Evolutionary conservation across 345 rosid species (phyloP).

Genomic region (Eucalyptus sideroxylon): DNA sequence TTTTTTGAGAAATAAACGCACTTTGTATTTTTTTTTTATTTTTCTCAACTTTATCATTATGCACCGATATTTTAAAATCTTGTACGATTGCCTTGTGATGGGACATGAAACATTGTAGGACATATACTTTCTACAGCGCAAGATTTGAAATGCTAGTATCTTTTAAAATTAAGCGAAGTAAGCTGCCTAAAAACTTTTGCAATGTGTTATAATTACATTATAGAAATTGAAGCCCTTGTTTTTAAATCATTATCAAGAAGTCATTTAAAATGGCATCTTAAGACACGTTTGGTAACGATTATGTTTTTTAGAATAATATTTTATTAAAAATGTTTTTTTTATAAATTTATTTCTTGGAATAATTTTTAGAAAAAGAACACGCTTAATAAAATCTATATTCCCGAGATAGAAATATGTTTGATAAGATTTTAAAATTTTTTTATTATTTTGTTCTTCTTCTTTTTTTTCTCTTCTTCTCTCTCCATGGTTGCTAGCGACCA

Average conservation of each 20-base stretch:
- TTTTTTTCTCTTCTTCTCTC: too few species aligned
- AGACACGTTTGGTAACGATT: too few species aligned
- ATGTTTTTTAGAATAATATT: too few species aligned
- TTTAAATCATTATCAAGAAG: background rate
- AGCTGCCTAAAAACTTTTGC: background rate
- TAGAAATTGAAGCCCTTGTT: background rate
- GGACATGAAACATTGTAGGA: background rate
- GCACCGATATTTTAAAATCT: rapidly evolving
- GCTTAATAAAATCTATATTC: rapidly evolving
- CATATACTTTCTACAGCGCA: background rate
- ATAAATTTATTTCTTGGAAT: rapidly evolving
- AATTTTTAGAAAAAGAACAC: rapidly evolving
- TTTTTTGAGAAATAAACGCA: rapidly evolving
- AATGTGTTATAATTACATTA: background rate
- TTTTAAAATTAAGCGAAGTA: background rate
- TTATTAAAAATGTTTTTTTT: too few species aligned
- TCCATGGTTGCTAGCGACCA: too few species aligned
- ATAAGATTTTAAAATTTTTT: too few species aligned
- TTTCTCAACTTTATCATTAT: background rate
- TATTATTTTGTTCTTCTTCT: too few species aligned
- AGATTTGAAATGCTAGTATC: background rate
- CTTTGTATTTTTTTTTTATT: background rate
- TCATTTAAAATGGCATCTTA: too few species aligned
- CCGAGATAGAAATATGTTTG: rapidly evolving
- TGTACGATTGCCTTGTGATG: rapidly evolving